Base-by-base conservation (phyloP, 768 basidiomycete genomes). In the Lentinula raphanica region DNA sequence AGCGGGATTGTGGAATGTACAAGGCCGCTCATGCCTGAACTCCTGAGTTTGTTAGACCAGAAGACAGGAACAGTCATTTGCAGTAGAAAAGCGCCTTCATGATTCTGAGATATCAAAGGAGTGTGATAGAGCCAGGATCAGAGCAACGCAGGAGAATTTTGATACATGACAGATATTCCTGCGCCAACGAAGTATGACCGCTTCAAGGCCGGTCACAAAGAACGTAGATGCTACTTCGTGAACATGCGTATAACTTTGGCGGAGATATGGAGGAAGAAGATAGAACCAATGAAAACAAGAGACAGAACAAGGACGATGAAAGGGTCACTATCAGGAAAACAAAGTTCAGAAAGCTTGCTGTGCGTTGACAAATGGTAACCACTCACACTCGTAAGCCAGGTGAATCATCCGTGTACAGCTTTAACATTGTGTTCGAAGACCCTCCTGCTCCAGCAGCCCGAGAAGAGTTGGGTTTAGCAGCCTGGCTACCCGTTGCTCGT, bases 201-300 rank as follows among this genome's bases (percentile, higher is more conserved):
- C 36, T 39, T 32, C 56, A 35, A 27, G 25, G n/a, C 21, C 44
- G 36, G 7, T 27, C n/a, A 45, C 35, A 35, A n/a, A n/a, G n/a
- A 31, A n/a, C 3, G n/a, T 35, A 29, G 23, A 31, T 32, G 63
- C 75, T 80, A 94, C 73, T 92, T 94, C 63, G 91, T 88, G 73
- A 96, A 92, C 46, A 86, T 84, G 62, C 91, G 87, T 71, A 96
- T 92, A 71, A 96, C 79, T 77, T 96, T 96, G 64, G 94, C 93
- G 44, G 92, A 89, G 71, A 97, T 96, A 72, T 98, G 95, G 40
- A 97, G 88, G 87, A 96, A 97, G 85, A 98, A 97, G 70, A 97
- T 96, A 58, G 94, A 96, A 38, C 88, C 94, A 75, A 98, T 97
- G 81, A 98, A 98, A 19, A 92, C 92, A 54, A 98, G 84, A 35